Evolutionary conservation across 2,329 filamentous ascomycete genomes (phyloP).

Genomic region (Corinectria fuckeliana): DNA sequence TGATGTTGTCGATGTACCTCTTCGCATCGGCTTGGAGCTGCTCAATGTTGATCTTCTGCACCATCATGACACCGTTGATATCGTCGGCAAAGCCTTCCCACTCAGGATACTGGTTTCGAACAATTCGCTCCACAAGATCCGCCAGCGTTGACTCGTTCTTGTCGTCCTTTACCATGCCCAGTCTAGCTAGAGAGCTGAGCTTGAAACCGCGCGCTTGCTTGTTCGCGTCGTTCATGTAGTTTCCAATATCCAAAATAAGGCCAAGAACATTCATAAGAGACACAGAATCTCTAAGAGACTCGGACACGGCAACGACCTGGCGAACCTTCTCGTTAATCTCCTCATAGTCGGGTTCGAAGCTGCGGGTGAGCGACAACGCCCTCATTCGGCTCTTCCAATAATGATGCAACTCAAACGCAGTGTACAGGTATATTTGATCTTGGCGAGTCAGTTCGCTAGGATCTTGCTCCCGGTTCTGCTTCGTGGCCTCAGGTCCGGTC

Average conservation of each 20-base stretch:
- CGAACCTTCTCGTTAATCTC: slow-evolving; percentile 86
- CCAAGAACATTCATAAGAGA: slow-evolving; percentile 95
- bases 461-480: slow-evolving; percentile 82
- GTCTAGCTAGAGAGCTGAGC: slow-evolving; percentile 86
- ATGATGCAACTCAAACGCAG: slow-evolving; percentile 91
- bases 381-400: slow-evolving; percentile 99
- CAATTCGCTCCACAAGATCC: slow-evolving; percentile 94
- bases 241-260: slow-evolving; percentile 95
- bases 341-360: slow-evolving; percentile 87
- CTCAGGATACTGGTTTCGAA: slow-evolving; percentile 93
- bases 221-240: slow-evolving; percentile 99
- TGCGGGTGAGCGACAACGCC: slow-evolving; percentile 82
- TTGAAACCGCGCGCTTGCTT: slow-evolving; percentile 99
- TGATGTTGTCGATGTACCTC: slow-evolving; percentile 93
- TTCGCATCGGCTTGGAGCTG: slow-evolving; percentile 86
- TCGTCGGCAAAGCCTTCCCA: slow-evolving; percentile 91
- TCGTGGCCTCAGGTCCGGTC: slow-evolving; percentile 84
- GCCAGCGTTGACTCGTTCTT: slow-evolving; percentile 98
- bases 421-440: slow-evolving; percentile 94
- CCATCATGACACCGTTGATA: slow-evolving; percentile 77
- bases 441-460: slow-evolving; percentile 88
- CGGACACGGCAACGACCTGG: slow-evolving; percentile 85
- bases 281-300: slow-evolving; percentile 88
- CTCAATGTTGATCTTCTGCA: slow-evolving; percentile 94
- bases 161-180: slow-evolving; percentile 98